Percentiles rank a stretch among this genome's conserved stretches.
Conservation (phyloP, 257 asterid genomes). For the Solanum neorickii region DNA sequence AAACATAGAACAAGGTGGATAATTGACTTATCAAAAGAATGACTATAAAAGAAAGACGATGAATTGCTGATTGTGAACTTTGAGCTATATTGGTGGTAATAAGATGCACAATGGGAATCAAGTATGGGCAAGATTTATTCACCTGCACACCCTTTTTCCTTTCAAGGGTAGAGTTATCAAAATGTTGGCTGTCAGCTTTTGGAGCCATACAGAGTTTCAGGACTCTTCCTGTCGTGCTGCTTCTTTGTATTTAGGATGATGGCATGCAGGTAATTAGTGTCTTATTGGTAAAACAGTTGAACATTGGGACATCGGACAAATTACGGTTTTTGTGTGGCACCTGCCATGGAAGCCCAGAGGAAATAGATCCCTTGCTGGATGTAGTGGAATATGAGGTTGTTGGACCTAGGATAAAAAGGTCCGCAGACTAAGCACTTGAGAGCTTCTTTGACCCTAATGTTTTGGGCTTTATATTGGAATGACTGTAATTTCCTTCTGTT, state of each 20-base stretch:
- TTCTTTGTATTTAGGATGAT: background rate
- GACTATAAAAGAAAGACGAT: background rate
- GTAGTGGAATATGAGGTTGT: background rate
- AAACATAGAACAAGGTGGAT: background rate
- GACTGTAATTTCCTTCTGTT: background rate
- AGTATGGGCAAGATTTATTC: background rate
- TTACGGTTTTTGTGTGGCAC: background rate
- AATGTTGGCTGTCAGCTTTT: background rate
- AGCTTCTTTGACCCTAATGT: background rate
- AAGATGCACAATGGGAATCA: background rate
- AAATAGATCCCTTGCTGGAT: background rate
- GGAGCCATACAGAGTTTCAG: background rate
- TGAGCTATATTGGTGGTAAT: background rate
- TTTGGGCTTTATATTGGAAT: background rate
- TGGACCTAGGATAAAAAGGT: background rate
- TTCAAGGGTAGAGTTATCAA: background rate
- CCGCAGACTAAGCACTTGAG: background rate
- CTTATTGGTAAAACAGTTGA: background rate
- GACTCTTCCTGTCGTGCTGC: background rate
- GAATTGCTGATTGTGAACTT: background rate
- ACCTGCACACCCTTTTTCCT: background rate
- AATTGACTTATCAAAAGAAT: background rate
- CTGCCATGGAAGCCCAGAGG: background rate
- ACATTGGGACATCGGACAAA: background rate
- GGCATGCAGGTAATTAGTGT: background rate